phyloP scores from a whole-genome alignment of 768 basidiomycete species.

The Mycena chlorophos region DNA sequence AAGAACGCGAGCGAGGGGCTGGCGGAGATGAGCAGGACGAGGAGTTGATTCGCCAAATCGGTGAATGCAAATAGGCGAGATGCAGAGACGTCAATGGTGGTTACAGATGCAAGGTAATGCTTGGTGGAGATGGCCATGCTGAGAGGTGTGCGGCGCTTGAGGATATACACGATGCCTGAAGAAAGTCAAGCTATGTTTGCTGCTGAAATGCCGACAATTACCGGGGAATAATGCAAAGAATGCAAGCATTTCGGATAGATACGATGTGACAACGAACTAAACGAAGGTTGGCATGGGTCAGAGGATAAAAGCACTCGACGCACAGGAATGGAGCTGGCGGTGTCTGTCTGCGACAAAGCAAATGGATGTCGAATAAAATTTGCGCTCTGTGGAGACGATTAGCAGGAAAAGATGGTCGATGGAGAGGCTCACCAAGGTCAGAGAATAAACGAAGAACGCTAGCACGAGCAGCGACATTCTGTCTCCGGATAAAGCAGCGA shows the following conservation, averaged over 20 bases:
- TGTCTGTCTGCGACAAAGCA: background rate
- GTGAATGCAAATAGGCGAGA: constrained; percentile 10
- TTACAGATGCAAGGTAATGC: constrained; percentile 16
- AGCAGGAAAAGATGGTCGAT: background rate
- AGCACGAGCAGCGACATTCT: constrained; percentile 11
- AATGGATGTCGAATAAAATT: constrained; percentile 13
- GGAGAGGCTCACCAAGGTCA: constrained; percentile 13
- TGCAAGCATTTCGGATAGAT: constrained; percentile 6
- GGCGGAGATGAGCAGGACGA: constrained; percentile 11
- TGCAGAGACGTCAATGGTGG: constrained; percentile 11
- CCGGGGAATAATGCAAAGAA: constrained; percentile 17
- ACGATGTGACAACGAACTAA: constrained; percentile 5
- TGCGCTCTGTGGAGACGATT: background rate
- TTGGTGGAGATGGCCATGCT: constrained; percentile 16
- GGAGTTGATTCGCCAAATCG: constrained; percentile 11
- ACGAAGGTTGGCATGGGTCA: background rate
- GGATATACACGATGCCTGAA: constrained; percentile 10
- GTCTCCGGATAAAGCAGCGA: constrained; percentile 6
- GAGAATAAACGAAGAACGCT: constrained; percentile 18
- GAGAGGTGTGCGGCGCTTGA: constrained; percentile 16
- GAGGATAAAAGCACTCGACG: background rate
- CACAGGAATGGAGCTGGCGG: background rate
- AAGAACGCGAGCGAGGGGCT: constrained; percentile 9
- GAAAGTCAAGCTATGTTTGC: background rate
- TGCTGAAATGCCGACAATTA: background rate